Evolutionary conservation across 306 rosid species (phyloP).

Genomic region (Herpetospermum pedunculosum): DNA sequence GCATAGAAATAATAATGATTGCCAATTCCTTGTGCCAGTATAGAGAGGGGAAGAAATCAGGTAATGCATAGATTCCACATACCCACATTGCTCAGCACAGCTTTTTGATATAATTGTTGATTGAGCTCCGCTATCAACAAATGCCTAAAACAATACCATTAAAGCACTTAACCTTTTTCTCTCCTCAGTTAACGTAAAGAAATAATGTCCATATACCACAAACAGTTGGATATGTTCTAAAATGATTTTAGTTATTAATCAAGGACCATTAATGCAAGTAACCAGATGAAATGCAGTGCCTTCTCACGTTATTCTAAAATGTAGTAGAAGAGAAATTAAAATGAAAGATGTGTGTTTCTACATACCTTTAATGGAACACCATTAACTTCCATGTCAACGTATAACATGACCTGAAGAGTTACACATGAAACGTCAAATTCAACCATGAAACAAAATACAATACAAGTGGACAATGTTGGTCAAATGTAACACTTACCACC

Average conservation of each 20-base stretch:
- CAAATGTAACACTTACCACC: conserved; percentile 52
- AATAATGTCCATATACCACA: neutral
- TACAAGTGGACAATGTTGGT: neutral
- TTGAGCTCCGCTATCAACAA: conserved; percentile 99
- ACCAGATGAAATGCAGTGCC: neutral
- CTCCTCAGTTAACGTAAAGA: neutral
- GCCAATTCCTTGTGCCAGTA: neutral
- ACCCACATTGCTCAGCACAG: conserved; percentile 97
- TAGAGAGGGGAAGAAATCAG: neutral
- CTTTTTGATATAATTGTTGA: conserved; percentile 94
- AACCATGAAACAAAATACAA: neutral
- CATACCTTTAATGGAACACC: conserved; percentile 87
- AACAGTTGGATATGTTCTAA: neutral
- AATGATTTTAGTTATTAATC: neutral
- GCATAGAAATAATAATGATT: neutral
- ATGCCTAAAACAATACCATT: conserved; percentile 52
- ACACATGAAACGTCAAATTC: neutral
- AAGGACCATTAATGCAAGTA: neutral
- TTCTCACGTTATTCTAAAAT: conserved; percentile 6
- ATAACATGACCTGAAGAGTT: conserved; percentile 65
- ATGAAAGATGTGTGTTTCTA: neutral
- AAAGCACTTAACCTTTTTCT: neutral
- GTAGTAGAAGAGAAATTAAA: neutral
- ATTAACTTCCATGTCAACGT: conserved; percentile 98
- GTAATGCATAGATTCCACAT: conserved; percentile 20